Evolutionary conservation across 306 rosid species (phyloP).

Genomic region (Begonia loranthoides): DNA sequence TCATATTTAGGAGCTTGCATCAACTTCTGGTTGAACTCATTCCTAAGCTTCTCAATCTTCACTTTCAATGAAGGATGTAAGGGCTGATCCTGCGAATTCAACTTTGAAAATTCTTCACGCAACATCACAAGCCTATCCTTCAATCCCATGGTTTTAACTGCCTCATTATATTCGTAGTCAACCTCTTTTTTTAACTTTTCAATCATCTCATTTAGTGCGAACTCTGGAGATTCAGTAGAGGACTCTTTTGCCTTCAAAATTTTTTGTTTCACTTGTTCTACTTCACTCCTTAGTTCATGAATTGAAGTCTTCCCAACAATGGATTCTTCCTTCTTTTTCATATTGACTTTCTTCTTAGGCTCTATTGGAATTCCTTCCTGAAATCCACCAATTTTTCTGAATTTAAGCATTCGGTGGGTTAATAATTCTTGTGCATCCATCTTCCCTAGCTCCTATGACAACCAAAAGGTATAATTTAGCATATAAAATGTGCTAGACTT

Average conservation of each 20-base stretch:
- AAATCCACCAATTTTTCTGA: slow-evolving; percentile 71
- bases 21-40: slow-evolving; percentile 38
- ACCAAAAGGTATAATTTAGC: slow-evolving; percentile 15
- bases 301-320: slow-evolving; percentile 9
- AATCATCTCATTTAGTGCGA: slow-evolving; percentile 37
- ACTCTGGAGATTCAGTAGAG: slow-evolving; percentile 17
- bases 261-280: slow-evolving; percentile 12
- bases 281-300: slow-evolving; percentile 9
- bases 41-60: slow-evolving; percentile 46
- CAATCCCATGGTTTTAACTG: slow-evolving; percentile 45
- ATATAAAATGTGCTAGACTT: slow-evolving; percentile 6
- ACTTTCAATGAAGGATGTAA: slow-evolving; percentile 39
- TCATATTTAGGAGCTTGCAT: slow-evolving; percentile 46
- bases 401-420: slow-evolving; percentile 62
- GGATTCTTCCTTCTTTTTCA: slow-evolving; percentile 53
- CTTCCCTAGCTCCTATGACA: slow-evolving; percentile 53
- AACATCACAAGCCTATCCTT: slow-evolving; percentile 32
- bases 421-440: slow-evolving; percentile 47
- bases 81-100: slow-evolving; percentile 28
- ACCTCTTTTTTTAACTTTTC: slow-evolving; percentile 46
- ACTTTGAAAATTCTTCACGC: slow-evolving; percentile 41
- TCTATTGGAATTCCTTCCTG: slow-evolving; percentile 67
- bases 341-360: slow-evolving; percentile 41
- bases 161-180: slow-evolving; percentile 47
- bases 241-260: slow-evolving; percentile 13